phyloP scores from a whole-genome alignment of 2,329 filamentous ascomycete genomes.

The Penicillium sp. region DNA sequence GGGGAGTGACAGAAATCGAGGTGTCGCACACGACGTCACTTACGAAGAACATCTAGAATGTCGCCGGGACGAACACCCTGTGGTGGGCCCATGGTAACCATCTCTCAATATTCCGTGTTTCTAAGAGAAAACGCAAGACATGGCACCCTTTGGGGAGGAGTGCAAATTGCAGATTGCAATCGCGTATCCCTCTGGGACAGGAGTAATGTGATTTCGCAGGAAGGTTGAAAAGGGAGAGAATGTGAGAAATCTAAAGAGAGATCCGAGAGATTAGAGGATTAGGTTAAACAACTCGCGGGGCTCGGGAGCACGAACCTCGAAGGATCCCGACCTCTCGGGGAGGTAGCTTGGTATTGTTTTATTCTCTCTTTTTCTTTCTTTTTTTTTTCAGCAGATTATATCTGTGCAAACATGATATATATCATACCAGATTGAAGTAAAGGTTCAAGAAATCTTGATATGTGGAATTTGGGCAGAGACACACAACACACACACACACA shows the following conservation, averaged over 20 bases:
- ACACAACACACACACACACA: background rate
- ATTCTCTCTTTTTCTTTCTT: background rate
- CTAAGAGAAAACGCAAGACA: constrained; percentile 27
- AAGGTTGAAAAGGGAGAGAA: constrained; percentile 16
- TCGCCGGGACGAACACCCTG: constrained; percentile 42
- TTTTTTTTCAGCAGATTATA: background rate
- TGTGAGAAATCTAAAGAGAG: constrained; percentile 20
- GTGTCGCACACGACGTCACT: constrained; percentile 26
- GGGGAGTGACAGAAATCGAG: background rate
- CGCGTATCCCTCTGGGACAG: constrained; percentile 5
- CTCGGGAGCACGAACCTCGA: constrained; percentile 18
- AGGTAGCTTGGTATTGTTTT: constrained; percentile 1
- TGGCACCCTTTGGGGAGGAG: constrained; percentile 25
- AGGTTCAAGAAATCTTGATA: background rate
- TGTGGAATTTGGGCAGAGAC: background rate
- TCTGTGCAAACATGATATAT: background rate
- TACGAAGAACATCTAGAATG: constrained; percentile 47
- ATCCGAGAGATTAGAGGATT: constrained; percentile 10
- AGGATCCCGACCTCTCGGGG: constrained; percentile 6
- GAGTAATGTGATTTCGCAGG: constrained; percentile 12
- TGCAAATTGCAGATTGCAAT: constrained; percentile 4
- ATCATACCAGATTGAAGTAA: background rate
- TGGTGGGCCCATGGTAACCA: constrained; percentile 27
- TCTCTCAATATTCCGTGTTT: constrained; percentile 10
- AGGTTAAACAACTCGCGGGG: constrained; percentile 21